Percentiles rank a stretch among this genome's conserved stretches.
Conservation (phyloP, 257 asterid genomes). For the Solanum megistacrolobum region DNA sequence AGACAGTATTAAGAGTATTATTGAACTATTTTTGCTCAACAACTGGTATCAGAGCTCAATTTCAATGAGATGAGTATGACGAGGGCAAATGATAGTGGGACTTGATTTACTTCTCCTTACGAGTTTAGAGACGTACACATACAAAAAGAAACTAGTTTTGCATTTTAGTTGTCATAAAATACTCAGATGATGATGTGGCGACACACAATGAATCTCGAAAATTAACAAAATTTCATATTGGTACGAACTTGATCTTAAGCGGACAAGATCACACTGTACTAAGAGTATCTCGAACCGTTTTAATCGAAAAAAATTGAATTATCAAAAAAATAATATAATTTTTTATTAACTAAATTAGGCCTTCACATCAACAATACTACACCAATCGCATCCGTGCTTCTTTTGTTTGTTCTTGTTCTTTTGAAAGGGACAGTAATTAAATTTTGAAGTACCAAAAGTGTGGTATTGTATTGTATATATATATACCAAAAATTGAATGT, state of each 20-base stretch:
- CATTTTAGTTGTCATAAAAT: background rate
- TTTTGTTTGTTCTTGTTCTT: background rate
- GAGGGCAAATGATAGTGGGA: background rate
- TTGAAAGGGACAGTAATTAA: background rate
- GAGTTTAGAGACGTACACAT: background rate
- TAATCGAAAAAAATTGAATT: background rate
- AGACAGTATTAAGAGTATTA: background rate
- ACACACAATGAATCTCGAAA: background rate
- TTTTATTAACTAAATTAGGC: background rate
- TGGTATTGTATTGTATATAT: background rate
- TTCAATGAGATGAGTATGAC: background rate
- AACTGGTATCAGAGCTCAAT: background rate
- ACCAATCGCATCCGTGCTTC: background rate
- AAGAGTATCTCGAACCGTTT: background rate
- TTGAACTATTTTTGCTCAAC: background rate
- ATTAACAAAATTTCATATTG: too few relatives aligned
- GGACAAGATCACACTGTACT: background rate
- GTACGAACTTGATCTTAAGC: background rate
- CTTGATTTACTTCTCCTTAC: background rate
- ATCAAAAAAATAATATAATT: too few relatives aligned
- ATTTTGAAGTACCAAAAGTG: background rate
- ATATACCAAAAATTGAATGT: background rate
- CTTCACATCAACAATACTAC: background rate
- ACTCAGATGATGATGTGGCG: background rate
- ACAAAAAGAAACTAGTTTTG: background rate